Base-by-base conservation (phyloP, 2,329 filamentous ascomycete genomes). In the Aspergillus terreus region DNA sequence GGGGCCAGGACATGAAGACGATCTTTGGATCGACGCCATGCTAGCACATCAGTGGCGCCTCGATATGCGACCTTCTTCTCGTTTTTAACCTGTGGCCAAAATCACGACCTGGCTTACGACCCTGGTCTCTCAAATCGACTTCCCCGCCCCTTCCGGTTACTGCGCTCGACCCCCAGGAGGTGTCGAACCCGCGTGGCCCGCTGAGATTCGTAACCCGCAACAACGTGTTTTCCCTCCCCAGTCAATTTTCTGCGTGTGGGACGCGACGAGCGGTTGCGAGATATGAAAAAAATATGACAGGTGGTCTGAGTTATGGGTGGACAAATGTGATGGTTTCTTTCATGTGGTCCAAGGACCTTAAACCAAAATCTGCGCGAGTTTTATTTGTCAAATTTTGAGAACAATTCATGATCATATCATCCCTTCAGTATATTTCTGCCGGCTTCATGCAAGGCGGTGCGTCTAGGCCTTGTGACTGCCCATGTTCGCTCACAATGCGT, bases 301-400 rank as follows among this genome's bases (percentile, higher is more conserved):
- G 59, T 57, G 57, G 55, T 60, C 55, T 64, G 57, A 55, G 60
- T 63, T 59, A 58, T 56, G 58, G 53, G 54, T 57, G 60, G 57
- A 59, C 54, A 57, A 53, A 50, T 50, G 52, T 49, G 59, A 58
- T 59, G 49, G 45, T 47, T 52, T 42, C 50, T 52, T 50, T 54
- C 54, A 54, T 61, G 60, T 59, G 56, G 57, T 58, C 51, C 46
- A 49, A 52, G 53, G 51, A 58, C 41, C 41, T 55, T 53, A 40
- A 47, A 46, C 32, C 35, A 36, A 49, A 54, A 46, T 49, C 35
- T 14, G 19, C 40, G 40, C 40, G 19, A 46, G 36, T 17, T 46
- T 27, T 30, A 44, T 43, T 38, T 55, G 46, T 52, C 36, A 44
- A 42, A 41, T 49, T 44, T 49, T 40, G 47, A 47, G 44, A 43